Percentiles rank a stretch among this genome's conserved stretches.
Evolutionary conservation across 108 stramenopile species (phyloP).

Genomic region (Skeletonema marinoi): DNA sequence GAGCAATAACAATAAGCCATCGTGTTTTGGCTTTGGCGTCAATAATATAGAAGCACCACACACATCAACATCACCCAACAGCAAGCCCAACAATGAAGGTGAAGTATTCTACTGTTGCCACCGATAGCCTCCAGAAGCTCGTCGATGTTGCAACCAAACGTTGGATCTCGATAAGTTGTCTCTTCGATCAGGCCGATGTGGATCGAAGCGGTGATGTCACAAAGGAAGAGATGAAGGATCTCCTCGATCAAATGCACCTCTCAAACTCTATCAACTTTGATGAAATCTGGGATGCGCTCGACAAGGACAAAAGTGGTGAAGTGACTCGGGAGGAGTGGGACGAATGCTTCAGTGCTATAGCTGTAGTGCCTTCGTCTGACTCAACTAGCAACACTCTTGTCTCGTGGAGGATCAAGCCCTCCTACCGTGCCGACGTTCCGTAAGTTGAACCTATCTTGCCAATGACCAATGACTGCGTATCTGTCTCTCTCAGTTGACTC

Average conservation of each 20-base stretch:
- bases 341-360: constrained; percentile 1
- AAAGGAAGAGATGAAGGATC: constrained; percentile 10
- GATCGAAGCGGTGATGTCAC: constrained; percentile 2
- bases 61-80: not conserved
- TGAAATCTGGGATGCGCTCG: constrained; percentile 8
- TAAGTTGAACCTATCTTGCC: constrained; percentile 9
- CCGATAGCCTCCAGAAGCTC: constrained; percentile 8
- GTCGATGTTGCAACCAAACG: constrained; percentile 5
- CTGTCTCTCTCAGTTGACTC: no score
- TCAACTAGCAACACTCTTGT: constrained; percentile 7
- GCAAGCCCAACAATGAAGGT: not conserved
- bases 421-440: constrained; percentile 3
- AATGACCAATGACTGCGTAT: constrained; percentile 3
- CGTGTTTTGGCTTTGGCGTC: no score
- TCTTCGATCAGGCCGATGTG: constrained; percentile 7
- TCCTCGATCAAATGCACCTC: constrained; percentile 3
- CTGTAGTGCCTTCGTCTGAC: constrained; percentile 7
- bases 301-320: constrained; percentile 9
- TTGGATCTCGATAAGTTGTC: constrained; percentile 3
- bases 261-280: constrained; percentile 8
- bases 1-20: no score
- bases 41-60: no score
- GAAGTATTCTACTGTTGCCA: constrained; percentile 6
- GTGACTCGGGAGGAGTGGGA: constrained; percentile 7
- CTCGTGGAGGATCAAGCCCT: constrained; percentile 8